Evolutionary conservation across 75 land plant genomes (phyloP).

Genomic region (Picea sitchensis): DNA sequence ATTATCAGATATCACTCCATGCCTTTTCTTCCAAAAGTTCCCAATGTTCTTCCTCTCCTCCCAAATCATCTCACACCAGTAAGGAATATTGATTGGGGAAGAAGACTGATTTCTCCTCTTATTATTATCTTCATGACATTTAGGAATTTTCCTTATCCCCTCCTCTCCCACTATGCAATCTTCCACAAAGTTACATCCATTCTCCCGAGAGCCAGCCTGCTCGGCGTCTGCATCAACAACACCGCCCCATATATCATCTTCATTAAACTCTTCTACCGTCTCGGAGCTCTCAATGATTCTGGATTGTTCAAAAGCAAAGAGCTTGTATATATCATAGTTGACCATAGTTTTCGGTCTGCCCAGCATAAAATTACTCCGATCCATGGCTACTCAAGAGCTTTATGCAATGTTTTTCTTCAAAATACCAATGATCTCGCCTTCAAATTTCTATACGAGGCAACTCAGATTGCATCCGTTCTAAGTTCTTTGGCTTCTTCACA

Average conservation of each 20-base stretch:
- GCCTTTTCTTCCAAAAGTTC: conserved; percentile 5
- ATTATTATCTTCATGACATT: neutral
- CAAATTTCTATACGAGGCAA: too few relatives aligned
- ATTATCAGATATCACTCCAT: neutral
- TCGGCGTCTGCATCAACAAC: neutral
- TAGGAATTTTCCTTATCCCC: neutral
- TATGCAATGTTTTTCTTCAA: too few relatives aligned
- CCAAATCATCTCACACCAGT: conserved; percentile 47
- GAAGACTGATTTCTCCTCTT: conserved; percentile 12
- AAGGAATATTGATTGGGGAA: conserved; percentile 68
- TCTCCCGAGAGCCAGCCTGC: neutral
- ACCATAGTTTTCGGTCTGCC: too few relatives aligned
- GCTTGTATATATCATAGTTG: too few relatives aligned
- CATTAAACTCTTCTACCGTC: neutral
- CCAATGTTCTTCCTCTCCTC: conserved; percentile 18
- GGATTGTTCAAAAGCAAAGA: too few relatives aligned
- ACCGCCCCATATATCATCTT: conserved; percentile 1
- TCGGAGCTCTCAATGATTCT: neutral
- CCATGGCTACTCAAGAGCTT: too few relatives aligned
- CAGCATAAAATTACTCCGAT: too few relatives aligned
- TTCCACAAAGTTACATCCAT: neutral
- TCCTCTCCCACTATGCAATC: neutral
- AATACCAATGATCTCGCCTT: too few relatives aligned
- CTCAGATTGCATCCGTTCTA: too few relatives aligned
- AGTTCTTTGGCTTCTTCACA: too few relatives aligned